A percentile compares a stretch with the other conserved stretches of the same genome.
phyloP scores from a whole-genome alignment of 2,329 filamentous ascomycete genomes.

The Xylaria sp. region DNA sequence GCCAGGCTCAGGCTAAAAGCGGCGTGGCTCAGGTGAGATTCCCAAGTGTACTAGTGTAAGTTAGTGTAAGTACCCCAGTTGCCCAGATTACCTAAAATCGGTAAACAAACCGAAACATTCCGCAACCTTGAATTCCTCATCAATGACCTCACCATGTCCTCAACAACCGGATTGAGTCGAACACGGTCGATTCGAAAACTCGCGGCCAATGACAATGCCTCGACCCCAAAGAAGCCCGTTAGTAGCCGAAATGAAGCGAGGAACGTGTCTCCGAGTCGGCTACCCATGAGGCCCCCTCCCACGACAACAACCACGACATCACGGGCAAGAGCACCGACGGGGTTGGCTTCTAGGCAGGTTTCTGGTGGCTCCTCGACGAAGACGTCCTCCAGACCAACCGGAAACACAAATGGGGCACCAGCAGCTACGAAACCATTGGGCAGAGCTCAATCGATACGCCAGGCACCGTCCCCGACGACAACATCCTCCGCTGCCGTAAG shows the following conservation, averaged over 20 bases:
- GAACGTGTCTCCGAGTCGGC: slow-evolving; percentile 59
- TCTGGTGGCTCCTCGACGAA: slow-evolving; percentile 35
- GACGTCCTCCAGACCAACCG: slow-evolving; percentile 22
- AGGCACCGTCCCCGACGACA: slow-evolving; percentile 37
- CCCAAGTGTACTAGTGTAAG: slow-evolving; percentile 6
- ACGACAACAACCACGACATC: slow-evolving; percentile 43
- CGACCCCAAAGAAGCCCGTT: slow-evolving; percentile 36
- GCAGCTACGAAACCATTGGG: slow-evolving; percentile 41
- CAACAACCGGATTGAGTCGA: slow-evolving; percentile 53
- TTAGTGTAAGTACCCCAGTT: background rate
- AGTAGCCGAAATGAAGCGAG: slow-evolving; percentile 44
- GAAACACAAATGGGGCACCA: slow-evolving; percentile 31
- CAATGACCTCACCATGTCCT: slow-evolving; percentile 53
- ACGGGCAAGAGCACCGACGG: slow-evolving; percentile 35
- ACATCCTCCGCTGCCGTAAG: slow-evolving; percentile 33
- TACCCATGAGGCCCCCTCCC: slow-evolving; percentile 58
- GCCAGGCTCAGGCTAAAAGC: too few species aligned
- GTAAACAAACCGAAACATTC: slow-evolving; percentile 36
- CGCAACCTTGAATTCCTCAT: slow-evolving; percentile 24
- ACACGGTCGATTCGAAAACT: slow-evolving; percentile 62
- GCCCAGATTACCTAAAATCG: slow-evolving; percentile 3
- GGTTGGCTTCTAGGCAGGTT: slow-evolving; percentile 37
- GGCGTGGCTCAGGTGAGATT: too few species aligned
- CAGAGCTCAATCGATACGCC: slow-evolving; percentile 44
- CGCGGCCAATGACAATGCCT: slow-evolving; percentile 34